These are phyloP conservation scores for Cladophialophora yegresii DNA, from an alignment of 2,329 filamentous ascomycete species.

Conservation along the genomic window DNA sequence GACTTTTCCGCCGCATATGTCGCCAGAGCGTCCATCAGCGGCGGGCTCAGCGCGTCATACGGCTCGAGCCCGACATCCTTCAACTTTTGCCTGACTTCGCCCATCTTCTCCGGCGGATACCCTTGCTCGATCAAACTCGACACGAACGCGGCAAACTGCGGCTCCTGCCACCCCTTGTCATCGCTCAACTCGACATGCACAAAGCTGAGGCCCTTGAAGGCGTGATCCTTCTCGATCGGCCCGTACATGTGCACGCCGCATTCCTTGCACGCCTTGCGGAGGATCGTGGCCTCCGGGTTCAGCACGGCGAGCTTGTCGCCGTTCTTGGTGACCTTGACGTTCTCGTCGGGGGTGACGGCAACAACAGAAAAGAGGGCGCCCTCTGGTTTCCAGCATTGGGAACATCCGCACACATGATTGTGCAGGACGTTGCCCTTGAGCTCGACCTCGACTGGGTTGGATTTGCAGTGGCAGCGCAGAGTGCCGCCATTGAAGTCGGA, in stretches of 20 bases:
- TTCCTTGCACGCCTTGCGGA: slow-evolving; percentile 61
- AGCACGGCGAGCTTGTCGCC: slow-evolving; percentile 59
- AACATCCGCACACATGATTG: slow-evolving; percentile 72
- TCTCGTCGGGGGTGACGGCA: slow-evolving; percentile 60
- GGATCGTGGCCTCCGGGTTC: slow-evolving; percentile 60
- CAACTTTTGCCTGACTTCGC: slow-evolving; percentile 57
- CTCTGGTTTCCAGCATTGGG: slow-evolving; percentile 70
- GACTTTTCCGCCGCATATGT: slow-evolving; percentile 57
- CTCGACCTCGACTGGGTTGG: slow-evolving; percentile 59
- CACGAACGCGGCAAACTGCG: slow-evolving; percentile 69
- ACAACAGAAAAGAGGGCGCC: slow-evolving; percentile 66
- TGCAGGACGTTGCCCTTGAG: slow-evolving; percentile 62
- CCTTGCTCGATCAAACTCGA: slow-evolving; percentile 70
- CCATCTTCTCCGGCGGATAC: slow-evolving; percentile 58
- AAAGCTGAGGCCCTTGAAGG: slow-evolving; percentile 70
- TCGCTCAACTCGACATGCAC: slow-evolving; percentile 65
- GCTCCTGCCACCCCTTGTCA: slow-evolving; percentile 68
- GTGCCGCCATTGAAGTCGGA: slow-evolving; percentile 61
- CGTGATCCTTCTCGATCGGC: slow-evolving; percentile 64
- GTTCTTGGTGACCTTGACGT: slow-evolving; percentile 61
- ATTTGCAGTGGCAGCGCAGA: slow-evolving; percentile 62
- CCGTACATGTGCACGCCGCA: slow-evolving; percentile 66
- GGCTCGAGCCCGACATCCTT: slow-evolving; percentile 59
- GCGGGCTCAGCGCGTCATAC: slow-evolving; percentile 64
- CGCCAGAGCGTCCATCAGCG: slow-evolving; percentile 64